These are phyloP conservation scores for Afroboletus lepidellus DNA, from an alignment of 1,284 basidiomycete genomes.

Conservation along the genomic window DNA sequence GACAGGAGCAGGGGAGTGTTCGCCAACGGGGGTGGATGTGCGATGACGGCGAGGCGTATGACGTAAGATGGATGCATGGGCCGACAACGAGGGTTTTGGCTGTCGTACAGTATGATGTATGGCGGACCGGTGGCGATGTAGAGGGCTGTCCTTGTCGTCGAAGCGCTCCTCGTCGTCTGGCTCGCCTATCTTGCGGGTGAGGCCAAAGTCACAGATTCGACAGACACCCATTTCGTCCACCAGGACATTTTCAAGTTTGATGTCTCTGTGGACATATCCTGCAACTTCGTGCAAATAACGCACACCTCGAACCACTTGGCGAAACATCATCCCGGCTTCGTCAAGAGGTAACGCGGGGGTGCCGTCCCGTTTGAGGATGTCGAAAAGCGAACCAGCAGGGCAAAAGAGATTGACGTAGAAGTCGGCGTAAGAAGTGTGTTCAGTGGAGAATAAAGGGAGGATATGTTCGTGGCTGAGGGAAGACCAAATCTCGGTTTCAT, in stretches of 20 bases:
- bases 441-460: conserved; percentile 75
- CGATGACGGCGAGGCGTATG: conserved; percentile 51
- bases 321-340: conserved; percentile 86
- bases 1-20: conserved; percentile 29
- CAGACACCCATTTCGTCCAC: conserved; percentile 83
- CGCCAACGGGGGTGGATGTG: conserved; percentile 53
- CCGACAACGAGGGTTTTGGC: conserved; percentile 23
- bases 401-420: conserved; percentile 85
- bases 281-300: conserved; percentile 83
- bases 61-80: conserved; percentile 35
- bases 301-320: conserved; percentile 85
- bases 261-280: conserved; percentile 82
- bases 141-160: conserved; percentile 26
- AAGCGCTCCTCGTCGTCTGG: conserved; percentile 40
- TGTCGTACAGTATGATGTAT: conserved; percentile 27
- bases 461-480: conserved; percentile 75
- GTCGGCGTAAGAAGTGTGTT: conserved; percentile 66
- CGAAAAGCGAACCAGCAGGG: conserved; percentile 82
- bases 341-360: conserved; percentile 64
- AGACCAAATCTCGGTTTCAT: conserved; percentile 81
- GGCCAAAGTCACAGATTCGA: conserved; percentile 83
- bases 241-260: conserved; percentile 97
- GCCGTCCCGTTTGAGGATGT: conserved; percentile 77
- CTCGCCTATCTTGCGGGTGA: conserved; percentile 65
- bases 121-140: conserved; percentile 31